phyloP scores from a whole-genome alignment of 495 filamentous ascomycete species.

The Saxophila tyrrhenica region DNA sequence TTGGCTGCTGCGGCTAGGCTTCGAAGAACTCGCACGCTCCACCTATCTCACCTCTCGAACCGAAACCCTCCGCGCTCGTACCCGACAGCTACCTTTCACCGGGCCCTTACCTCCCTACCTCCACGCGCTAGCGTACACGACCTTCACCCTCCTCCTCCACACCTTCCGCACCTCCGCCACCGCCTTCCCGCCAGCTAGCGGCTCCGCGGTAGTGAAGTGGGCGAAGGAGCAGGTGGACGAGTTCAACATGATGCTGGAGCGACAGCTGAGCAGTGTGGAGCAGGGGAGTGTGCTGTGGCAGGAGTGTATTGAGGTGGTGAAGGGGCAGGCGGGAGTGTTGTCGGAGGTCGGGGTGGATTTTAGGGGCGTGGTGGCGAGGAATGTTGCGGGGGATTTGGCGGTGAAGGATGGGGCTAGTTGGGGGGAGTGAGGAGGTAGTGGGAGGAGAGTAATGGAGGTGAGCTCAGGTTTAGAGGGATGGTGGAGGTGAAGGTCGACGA shows the following conservation, averaged over 20 bases:
- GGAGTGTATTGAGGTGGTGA: conserved; percentile 73
- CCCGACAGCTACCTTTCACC: conserved; percentile 75
- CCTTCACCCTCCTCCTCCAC: conserved; percentile 51
- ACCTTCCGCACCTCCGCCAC: conserved; percentile 14
- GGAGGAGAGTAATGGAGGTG: neutral
- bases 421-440: neutral
- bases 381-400: neutral
- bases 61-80: conserved; percentile 63
- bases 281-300: conserved; percentile 58
- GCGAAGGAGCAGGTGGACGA: conserved; percentile 82
- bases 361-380: conserved; percentile 49
- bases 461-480: too few relatives aligned
- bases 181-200: conserved; percentile 50
- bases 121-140: conserved; percentile 90
- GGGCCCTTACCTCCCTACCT: conserved; percentile 86
- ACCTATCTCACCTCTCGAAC: conserved; percentile 57
- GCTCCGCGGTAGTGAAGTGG: conserved; percentile 87
- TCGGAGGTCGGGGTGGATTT: conserved; percentile 87
- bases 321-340: conserved; percentile 66
- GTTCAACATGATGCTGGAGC: conserved; percentile 69
- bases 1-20: conserved; percentile 78
- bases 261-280: conserved; percentile 74
- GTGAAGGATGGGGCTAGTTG: conserved; percentile 1
- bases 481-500: too few relatives aligned
- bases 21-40: conserved; percentile 78